phyloP scores from a whole-genome alignment of 1,139 yeast genomes.

The Zhuliangozyma parablackwelliae region DNA sequence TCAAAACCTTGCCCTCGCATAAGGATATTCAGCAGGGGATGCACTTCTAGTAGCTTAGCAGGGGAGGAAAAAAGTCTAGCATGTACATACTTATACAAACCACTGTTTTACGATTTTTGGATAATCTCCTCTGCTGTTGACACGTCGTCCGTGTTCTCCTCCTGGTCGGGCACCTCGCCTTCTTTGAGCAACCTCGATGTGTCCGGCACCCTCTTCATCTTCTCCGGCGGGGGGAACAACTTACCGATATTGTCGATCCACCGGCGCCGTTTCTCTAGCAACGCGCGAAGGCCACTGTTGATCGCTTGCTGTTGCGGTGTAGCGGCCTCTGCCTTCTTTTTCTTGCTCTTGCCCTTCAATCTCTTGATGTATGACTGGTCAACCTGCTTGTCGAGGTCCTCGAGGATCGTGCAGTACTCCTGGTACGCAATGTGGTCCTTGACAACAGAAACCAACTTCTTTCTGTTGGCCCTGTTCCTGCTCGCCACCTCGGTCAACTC shows the following conservation, averaged over 20 bases:
- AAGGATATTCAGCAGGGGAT: constrained; percentile 42
- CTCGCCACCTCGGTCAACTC: constrained; percentile 60
- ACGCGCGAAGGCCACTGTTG: constrained; percentile 70
- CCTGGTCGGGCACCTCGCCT: constrained; percentile 41
- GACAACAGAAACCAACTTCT: constrained; percentile 63
- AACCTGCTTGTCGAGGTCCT: constrained; percentile 92
- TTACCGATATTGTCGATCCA: constrained; percentile 93
- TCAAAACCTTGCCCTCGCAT: constrained; percentile 58
- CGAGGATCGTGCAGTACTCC: constrained; percentile 84
- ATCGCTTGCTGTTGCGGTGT: constrained; percentile 51
- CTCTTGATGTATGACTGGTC: constrained; percentile 91
- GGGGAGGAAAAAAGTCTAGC: not conserved
- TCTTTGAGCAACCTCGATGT: constrained; percentile 47
- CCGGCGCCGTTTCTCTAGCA: constrained; percentile 78
- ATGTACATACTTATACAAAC: constrained; percentile 1
- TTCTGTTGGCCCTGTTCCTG: constrained; percentile 65
- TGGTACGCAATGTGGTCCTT: constrained; percentile 94
- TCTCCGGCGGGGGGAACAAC: constrained; percentile 62
- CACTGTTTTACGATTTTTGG: constrained; percentile 5
- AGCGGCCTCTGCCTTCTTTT: constrained; percentile 54
- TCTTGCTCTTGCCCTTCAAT: constrained; percentile 75
- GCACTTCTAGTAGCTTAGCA: constrained; percentile 20
- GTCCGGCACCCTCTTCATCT: constrained; percentile 72
- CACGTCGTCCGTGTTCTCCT: constrained; percentile 19
- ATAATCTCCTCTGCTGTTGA: constrained; percentile 14